Evolutionary conservation across 108 stramenopile species (phyloP).

Genomic region (Cyclotella distinguenda): DNA sequence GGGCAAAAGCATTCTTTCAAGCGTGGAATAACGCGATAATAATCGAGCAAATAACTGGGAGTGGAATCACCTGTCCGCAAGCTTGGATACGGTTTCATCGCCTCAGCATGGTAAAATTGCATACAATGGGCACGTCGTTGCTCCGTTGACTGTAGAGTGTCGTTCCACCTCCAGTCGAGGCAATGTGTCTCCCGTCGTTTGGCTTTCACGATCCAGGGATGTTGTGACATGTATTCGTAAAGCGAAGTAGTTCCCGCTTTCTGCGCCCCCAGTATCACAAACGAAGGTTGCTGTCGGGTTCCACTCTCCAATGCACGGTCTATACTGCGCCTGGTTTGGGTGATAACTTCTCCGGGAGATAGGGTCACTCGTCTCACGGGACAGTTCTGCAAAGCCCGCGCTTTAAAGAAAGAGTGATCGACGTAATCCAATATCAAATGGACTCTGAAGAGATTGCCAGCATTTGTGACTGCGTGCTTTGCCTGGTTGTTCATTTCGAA

Average conservation of each 20-base stretch:
- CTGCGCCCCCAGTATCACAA: slow-evolving; percentile 89
- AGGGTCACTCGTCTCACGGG: slow-evolving; percentile 51
- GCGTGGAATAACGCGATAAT: slow-evolving; percentile 89
- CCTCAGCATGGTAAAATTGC: slow-evolving; percentile 75
- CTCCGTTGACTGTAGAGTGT: slow-evolving; percentile 39
- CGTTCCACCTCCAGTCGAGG: slow-evolving; percentile 95
- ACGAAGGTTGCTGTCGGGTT: slow-evolving; percentile 66
- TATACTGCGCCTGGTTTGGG: slow-evolving; percentile 92
- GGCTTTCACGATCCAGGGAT: slow-evolving; percentile 82
- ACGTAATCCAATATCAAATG: slow-evolving; percentile 98
- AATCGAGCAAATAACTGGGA: slow-evolving; percentile 90
- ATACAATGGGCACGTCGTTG: slow-evolving; percentile 58
- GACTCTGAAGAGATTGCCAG: slow-evolving; percentile 63
- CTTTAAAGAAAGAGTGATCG: slow-evolving; percentile 45
- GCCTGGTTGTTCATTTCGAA: slow-evolving; percentile 99
- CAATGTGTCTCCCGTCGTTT: slow-evolving; percentile 95
- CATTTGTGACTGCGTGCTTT: slow-evolving; percentile 94
- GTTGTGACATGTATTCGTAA: slow-evolving; percentile 92
- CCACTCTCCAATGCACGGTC: slow-evolving; percentile 69
- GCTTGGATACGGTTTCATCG: slow-evolving; percentile 65
- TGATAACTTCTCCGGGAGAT: slow-evolving; percentile 71
- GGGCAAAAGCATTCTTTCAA: slow-evolving; percentile 63
- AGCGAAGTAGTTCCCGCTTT: slow-evolving; percentile 95
- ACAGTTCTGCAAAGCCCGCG: slow-evolving; percentile 19
- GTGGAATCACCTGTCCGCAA: slow-evolving; percentile 95